Evolutionary conservation across 495 filamentous ascomycete genomes (phyloP).

Genomic region (Hapsidospora chrysogenum): DNA sequence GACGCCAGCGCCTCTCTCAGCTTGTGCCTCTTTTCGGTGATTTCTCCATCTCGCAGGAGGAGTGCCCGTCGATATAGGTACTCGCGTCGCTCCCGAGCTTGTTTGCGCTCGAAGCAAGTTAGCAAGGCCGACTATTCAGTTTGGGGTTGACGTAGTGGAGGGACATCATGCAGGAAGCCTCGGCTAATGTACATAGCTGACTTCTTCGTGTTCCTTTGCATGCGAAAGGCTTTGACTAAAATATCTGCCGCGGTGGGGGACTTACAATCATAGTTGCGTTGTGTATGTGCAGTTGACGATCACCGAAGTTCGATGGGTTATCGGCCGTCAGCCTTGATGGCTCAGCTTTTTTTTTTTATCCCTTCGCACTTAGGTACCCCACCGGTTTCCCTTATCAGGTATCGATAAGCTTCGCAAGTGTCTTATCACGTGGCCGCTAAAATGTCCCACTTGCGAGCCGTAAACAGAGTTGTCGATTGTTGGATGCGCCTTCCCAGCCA

Average conservation of each 20-base stretch:
- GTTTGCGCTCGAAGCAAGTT: constrained; percentile 33
- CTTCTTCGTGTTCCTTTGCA: no score
- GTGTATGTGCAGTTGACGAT: neutral
- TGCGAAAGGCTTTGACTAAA: no score
- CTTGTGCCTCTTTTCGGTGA: constrained; percentile 75
- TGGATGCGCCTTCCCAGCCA: no score
- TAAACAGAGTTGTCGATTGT: no score
- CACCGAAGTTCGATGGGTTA: neutral
- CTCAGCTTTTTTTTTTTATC: no score
- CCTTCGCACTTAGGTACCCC: no score
- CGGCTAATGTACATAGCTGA: no score
- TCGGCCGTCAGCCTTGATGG: no score
- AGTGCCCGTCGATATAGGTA: constrained; percentile 69
- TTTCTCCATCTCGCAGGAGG: constrained; percentile 76
- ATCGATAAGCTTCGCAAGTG: constrained; percentile 2
- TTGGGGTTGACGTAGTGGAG: no score
- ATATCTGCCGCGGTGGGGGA: no score
- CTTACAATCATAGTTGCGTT: constrained; percentile 9
- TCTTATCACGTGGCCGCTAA: constrained; percentile 2
- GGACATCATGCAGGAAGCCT: no score
- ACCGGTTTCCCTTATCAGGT: constrained; percentile 10
- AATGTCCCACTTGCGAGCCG: constrained; percentile 4
- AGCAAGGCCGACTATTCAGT: no score
- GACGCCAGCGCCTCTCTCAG: constrained; percentile 70
- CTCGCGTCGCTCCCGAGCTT: constrained; percentile 76